These are phyloP conservation scores for Phytophthora boehmeriae DNA, from an alignment of 352 stramenopile species.

Conservation along the genomic window DNA sequence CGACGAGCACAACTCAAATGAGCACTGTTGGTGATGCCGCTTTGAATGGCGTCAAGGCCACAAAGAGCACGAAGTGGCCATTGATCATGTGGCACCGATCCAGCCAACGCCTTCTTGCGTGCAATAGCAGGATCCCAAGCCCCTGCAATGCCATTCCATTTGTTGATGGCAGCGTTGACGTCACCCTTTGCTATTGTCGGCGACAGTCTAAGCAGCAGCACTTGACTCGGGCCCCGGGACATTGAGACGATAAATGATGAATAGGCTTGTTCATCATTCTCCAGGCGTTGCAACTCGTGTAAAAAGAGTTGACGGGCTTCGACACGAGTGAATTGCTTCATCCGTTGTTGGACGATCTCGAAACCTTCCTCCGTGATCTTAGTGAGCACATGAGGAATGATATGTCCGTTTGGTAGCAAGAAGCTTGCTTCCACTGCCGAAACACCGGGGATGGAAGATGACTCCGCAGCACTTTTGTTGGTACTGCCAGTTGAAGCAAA, in stretches of 20 bases:
- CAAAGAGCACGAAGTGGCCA: slow-evolving; percentile 77
- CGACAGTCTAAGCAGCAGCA: slow-evolving; percentile 59
- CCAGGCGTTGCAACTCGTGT: slow-evolving; percentile 40
- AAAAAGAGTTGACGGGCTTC: slow-evolving; percentile 49
- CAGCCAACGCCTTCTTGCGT: slow-evolving; percentile 46
- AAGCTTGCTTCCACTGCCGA: slow-evolving; percentile 44
- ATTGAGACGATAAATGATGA: slow-evolving; percentile 58
- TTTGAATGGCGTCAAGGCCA: slow-evolving; percentile 61
- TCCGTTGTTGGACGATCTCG: slow-evolving; percentile 35
- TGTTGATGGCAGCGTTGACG: slow-evolving; percentile 32
- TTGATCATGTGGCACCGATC: slow-evolving; percentile 41
- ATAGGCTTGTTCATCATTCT: slow-evolving; percentile 31
- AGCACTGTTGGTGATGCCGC: slow-evolving; percentile 72
- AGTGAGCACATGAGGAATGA: slow-evolving; percentile 41
- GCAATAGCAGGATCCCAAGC: slow-evolving; percentile 52
- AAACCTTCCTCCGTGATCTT: slow-evolving; percentile 71
- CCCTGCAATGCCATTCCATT: slow-evolving; percentile 56
- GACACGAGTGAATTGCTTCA: slow-evolving; percentile 43
- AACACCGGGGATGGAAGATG: slow-evolving; percentile 41
- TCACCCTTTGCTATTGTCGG: slow-evolving; percentile 11
- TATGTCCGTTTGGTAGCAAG: slow-evolving; percentile 45
- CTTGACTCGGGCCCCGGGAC: slow-evolving; percentile 63
- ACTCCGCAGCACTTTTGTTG: not conserved
- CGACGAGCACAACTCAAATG: slow-evolving; percentile 54
- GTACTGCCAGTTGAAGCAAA: slow-evolving; percentile 24